Conservation (phyloP, 1,284 basidiomycete genomes). For the Phylloboletellus chloephorus region DNA sequence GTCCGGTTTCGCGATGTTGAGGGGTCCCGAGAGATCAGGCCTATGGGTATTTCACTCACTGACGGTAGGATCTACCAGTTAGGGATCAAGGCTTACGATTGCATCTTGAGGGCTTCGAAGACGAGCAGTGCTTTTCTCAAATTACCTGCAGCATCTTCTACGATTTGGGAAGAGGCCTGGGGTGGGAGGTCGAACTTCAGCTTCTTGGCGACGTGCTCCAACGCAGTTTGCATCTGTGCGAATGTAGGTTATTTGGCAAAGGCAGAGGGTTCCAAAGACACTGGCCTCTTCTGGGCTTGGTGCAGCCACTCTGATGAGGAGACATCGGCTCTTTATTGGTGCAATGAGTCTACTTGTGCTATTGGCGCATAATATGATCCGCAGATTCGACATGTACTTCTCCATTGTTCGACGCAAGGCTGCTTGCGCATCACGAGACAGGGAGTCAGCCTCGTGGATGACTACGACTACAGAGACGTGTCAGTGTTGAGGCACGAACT, state of each 20-base stretch:
- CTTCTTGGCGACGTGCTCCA: constrained; percentile 77
- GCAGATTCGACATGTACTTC: constrained; percentile 97
- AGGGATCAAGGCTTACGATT: constrained; percentile 53
- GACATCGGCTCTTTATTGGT: constrained; percentile 92
- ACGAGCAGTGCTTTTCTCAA: constrained; percentile 92
- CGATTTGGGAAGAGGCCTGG: constrained; percentile 69
- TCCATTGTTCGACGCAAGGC: constrained; percentile 98
- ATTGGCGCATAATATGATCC: constrained; percentile 96
- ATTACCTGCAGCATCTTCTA: constrained; percentile 82
- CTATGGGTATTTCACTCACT: constrained; percentile 31
- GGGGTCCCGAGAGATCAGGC: constrained; percentile 67
- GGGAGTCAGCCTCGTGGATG: constrained; percentile 95
- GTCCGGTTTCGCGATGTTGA: constrained; percentile 90
- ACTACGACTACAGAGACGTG: constrained; percentile 70
- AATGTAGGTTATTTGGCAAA: constrained; percentile 1
- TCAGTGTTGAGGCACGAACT: constrained; percentile 5
- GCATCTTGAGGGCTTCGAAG: constrained; percentile 94
- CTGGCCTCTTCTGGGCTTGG: constrained; percentile 74
- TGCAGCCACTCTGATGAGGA: constrained; percentile 90
- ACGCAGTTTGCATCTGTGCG: constrained; percentile 71
- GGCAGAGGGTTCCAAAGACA: not conserved
- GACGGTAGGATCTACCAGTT: constrained; percentile 1
- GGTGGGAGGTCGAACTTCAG: constrained; percentile 80
- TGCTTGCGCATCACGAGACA: constrained; percentile 94
- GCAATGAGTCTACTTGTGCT: constrained; percentile 96